Evolutionary conservation across 129 eudicot species (phyloP).

Genomic region (Chrysanthemum seticuspe): DNA sequence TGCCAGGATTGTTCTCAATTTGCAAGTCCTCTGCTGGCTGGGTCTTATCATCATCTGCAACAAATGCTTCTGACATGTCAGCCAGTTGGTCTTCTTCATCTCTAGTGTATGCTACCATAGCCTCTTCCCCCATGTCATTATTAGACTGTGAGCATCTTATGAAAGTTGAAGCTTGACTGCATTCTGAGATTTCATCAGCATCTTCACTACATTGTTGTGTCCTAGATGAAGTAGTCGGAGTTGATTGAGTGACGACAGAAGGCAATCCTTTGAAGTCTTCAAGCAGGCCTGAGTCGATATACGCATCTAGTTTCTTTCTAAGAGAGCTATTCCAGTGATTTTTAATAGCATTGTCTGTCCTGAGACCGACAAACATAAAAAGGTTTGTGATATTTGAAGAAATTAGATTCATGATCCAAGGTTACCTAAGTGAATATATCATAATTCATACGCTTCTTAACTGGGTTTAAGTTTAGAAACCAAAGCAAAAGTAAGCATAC

Average conservation of each 20-base stretch:
- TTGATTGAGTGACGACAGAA: constrained; percentile 41
- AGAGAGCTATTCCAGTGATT: constrained; percentile 46
- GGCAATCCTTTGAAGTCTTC: constrained; percentile 46
- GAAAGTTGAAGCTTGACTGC: constrained; percentile 59
- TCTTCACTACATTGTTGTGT: constrained; percentile 58
- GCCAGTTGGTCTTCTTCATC: constrained; percentile 35
- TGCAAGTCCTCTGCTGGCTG: constrained; percentile 37
- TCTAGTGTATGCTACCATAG: constrained; percentile 4
- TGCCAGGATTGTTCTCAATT: constrained; percentile 25
- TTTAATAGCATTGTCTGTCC: constrained; percentile 62
- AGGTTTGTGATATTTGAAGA: too few species aligned
- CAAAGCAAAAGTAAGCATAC: constrained; percentile 29
- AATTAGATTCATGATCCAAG: too few species aligned
- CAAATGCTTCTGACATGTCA: constrained; percentile 35
- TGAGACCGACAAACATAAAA: constrained; percentile 24
- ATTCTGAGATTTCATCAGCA: constrained; percentile 67
- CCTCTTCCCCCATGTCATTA: constrained; percentile 33
- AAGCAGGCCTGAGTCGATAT: constrained; percentile 37
- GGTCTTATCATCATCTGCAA: constrained; percentile 27
- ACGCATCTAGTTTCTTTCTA: constrained; percentile 36
- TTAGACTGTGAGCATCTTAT: constrained; percentile 53
- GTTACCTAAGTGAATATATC: too few species aligned
- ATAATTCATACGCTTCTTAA: too few species aligned
- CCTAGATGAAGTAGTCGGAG: constrained; percentile 49
- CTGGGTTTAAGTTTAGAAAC: too few species aligned